phyloP scores from a whole-genome alignment of 139 green algal species.

The Penium margaritaceum region DNA sequence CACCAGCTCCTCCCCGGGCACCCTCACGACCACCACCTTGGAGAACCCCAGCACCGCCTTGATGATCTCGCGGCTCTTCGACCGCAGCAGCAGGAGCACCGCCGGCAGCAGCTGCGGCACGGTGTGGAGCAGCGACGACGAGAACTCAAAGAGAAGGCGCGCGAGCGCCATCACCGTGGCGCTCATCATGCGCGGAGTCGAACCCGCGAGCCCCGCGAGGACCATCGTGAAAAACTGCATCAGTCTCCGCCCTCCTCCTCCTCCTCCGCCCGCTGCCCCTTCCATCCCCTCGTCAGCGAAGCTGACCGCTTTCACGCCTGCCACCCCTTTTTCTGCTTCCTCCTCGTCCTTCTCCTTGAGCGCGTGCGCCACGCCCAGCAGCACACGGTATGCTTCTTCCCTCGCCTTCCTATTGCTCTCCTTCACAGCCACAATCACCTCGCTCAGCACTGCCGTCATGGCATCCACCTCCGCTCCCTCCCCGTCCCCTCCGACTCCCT shows the following conservation, averaged over 20 bases:
- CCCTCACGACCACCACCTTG: slow-evolving; percentile 72
- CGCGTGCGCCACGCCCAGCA: background rate
- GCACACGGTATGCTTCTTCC: background rate
- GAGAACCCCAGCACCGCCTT: slow-evolving; percentile 85
- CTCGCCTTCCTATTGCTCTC: background rate
- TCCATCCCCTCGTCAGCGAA: background rate
- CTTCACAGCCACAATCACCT: background rate
- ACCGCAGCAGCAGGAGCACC: slow-evolving; percentile 75
- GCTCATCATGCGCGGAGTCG: slow-evolving; percentile 68
- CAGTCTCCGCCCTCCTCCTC: background rate
- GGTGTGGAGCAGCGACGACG: slow-evolving; percentile 14
- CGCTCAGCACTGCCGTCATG: background rate
- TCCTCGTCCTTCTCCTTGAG: no score
- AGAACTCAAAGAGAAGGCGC: slow-evolving; percentile 85
- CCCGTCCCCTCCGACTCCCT: no score
- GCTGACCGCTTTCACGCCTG: no score
- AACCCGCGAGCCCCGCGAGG: slow-evolving; percentile 57
- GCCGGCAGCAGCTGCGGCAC: slow-evolving; percentile 62
- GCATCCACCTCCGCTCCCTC: no score
- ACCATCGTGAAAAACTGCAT: slow-evolving; percentile 14
- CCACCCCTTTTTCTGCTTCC: no score
- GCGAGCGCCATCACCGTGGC: slow-evolving; percentile 78
- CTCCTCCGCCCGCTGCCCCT: background rate
- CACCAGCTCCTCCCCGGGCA: slow-evolving; percentile 66
- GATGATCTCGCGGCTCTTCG: slow-evolving; percentile 76